Conservation (phyloP, 768 basidiomycete species). For the Leucosporidium creatinivorum region DNA sequence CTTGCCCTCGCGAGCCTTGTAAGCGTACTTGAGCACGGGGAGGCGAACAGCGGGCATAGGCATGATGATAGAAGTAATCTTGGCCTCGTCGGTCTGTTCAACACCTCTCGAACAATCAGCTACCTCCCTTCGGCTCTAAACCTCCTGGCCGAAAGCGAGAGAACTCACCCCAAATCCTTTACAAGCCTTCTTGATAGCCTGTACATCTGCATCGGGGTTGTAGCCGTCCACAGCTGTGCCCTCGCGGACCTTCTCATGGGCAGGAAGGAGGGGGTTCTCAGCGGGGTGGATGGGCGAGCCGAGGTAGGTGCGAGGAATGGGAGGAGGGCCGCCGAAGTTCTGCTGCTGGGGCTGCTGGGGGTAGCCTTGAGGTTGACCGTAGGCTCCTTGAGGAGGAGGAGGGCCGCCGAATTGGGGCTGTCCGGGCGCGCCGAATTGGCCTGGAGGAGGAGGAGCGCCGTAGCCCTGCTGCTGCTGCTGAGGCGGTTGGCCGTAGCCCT, state of each 20-base stretch:
- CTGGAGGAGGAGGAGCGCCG: not conserved
- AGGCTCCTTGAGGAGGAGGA: slow-evolving; percentile 6
- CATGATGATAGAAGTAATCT: not conserved
- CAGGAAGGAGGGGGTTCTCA: not conserved
- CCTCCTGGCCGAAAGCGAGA: slow-evolving; percentile 23
- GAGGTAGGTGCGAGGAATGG: slow-evolving; percentile 3
- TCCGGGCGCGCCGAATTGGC: not conserved
- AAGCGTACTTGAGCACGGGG: not conserved
- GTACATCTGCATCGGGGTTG: slow-evolving; percentile 35
- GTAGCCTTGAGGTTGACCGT: not conserved
- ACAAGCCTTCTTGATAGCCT: slow-evolving; percentile 43
- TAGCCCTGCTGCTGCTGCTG: not conserved
- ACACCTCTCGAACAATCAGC: not conserved
- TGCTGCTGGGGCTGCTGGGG: not conserved
- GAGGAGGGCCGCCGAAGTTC: not conserved
- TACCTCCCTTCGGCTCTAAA: slow-evolving; percentile 10
- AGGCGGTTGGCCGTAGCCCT: slow-evolving; percentile 17
- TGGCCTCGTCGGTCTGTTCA: not conserved
- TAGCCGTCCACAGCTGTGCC: not conserved
- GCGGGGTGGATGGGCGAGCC: not conserved
- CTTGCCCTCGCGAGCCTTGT: slow-evolving; percentile 41
- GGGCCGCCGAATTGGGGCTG: not conserved
- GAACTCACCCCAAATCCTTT: slow-evolving; percentile 38
- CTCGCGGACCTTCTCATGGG: not conserved
- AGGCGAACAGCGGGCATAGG: slow-evolving; percentile 1